A percentile compares a stretch with the other conserved stretches of the same genome.
phyloP scores from a whole-genome alignment of 2,329 filamentous ascomycete species.

The Pseudogymnoascus sp. region DNA sequence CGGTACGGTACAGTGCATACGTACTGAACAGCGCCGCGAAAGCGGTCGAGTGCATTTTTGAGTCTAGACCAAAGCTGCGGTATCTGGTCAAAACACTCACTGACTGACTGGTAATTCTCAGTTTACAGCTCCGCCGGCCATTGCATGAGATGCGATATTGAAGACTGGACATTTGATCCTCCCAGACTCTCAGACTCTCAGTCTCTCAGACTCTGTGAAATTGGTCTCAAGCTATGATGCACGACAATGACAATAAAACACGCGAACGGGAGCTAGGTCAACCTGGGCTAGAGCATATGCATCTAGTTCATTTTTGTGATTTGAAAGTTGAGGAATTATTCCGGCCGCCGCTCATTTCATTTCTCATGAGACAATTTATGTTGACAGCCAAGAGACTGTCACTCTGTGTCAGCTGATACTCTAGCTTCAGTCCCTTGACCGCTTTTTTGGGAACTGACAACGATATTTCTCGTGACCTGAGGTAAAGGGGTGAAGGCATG shows the following conservation, averaged over 20 bases:
- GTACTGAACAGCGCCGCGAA: neutral
- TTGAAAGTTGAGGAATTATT: constrained; percentile 8
- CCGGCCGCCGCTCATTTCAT: constrained; percentile 1
- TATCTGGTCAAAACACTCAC: neutral
- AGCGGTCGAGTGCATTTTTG: neutral
- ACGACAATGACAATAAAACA: constrained; percentile 9
- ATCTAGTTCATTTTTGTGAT: constrained; percentile 1
- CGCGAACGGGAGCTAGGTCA: constrained; percentile 5
- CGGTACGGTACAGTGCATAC: neutral
- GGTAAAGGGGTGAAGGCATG: neutral
- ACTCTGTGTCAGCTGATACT: constrained; percentile 7
- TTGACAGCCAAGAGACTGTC: neutral
- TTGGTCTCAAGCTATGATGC: constrained; percentile 3
- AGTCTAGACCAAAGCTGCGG: neutral
- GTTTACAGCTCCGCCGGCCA: neutral
- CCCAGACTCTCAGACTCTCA: too few species aligned
- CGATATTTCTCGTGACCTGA: neutral
- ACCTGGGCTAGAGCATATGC: neutral
- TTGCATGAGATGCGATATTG: neutral
- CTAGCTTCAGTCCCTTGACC: neutral
- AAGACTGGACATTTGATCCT: neutral
- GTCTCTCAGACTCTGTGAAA: neutral
- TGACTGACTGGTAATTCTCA: neutral
- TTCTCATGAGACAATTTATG: constrained; percentile 7
- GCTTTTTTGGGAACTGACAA: neutral